A percentile compares a stretch with the other conserved stretches of the same genome.
These are phyloP conservation scores for Pseudogymnoascus destructans DNA, from an alignment of 2,329 filamentous ascomycete genomes.

Conservation along the genomic window DNA sequence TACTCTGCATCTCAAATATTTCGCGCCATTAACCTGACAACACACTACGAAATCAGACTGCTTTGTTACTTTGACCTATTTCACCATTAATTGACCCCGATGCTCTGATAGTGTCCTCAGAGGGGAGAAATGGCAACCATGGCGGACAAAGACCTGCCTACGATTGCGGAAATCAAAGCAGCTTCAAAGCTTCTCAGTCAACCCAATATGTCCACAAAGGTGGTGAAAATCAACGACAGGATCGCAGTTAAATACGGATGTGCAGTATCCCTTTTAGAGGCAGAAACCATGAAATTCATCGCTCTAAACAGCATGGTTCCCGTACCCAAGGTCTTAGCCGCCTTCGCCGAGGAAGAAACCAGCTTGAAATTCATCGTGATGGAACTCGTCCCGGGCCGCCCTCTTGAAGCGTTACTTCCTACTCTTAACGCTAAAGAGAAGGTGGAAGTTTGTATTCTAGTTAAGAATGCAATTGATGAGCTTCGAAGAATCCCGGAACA, in stretches of 20 bases:
- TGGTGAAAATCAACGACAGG: conserved; percentile 16
- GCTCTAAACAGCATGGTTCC: conserved; percentile 18
- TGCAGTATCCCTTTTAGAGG: conserved; percentile 22
- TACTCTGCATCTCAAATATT: too few relatives aligned
- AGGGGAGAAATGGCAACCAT: neutral
- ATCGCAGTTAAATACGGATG: conserved; percentile 22
- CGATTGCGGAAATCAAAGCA: neutral
- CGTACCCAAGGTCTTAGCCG: conserved; percentile 26
- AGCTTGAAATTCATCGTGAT: conserved; percentile 25
- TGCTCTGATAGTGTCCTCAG: too few relatives aligned
- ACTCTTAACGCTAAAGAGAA: conserved; percentile 19
- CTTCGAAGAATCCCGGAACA: conserved; percentile 24
- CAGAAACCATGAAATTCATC: conserved; percentile 26
- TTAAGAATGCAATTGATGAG: conserved; percentile 17
- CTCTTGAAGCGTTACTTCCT: conserved; percentile 18
- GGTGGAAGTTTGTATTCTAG: conserved; percentile 15
- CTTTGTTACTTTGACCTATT: too few relatives aligned
- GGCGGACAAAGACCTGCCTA: neutral
- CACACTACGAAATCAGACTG: too few relatives aligned
- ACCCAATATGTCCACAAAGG: neutral
- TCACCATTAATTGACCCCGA: too few relatives aligned
- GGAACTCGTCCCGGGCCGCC: conserved; percentile 23
- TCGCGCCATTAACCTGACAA: too few relatives aligned
- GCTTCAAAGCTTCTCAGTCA: too few relatives aligned
- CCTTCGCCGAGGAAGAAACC: conserved; percentile 19